Evolutionary conservation across 2,329 filamentous ascomycete genomes (phyloP).

Genomic region (Botrytis fragariae): DNA sequence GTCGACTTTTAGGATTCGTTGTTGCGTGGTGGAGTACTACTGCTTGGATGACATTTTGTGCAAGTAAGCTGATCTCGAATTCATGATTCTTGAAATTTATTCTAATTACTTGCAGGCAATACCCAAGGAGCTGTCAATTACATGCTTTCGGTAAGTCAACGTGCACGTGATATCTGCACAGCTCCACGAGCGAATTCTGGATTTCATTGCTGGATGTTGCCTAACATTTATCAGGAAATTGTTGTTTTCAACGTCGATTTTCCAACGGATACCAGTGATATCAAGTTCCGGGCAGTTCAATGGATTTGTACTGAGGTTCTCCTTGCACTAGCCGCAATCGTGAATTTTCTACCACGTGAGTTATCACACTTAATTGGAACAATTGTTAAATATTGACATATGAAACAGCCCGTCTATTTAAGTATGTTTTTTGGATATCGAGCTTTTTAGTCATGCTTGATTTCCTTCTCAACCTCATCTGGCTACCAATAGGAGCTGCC

Average conservation of each 20-base stretch:
- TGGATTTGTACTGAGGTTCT: constrained; percentile 24
- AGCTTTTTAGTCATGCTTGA: constrained; percentile 23
- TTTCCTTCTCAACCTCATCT: constrained; percentile 25
- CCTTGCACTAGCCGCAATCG: constrained; percentile 22
- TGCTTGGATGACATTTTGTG: constrained; percentile 26
- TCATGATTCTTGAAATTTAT: neutral
- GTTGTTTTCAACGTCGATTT: constrained; percentile 25
- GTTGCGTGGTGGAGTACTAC: constrained; percentile 25
- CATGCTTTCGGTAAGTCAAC: constrained; percentile 22
- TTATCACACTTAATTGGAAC: neutral
- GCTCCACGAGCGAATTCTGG: neutral
- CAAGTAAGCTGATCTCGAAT: constrained; percentile 11
- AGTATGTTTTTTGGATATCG: constrained; percentile 24
- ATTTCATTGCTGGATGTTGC: neutral
- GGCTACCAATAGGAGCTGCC: constrained; percentile 23
- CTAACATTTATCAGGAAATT: constrained; percentile 19
- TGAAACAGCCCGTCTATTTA: constrained; percentile 19
- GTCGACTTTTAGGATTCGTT: constrained; percentile 23
- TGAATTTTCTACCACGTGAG: constrained; percentile 25
- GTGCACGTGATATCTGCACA: constrained; percentile 7
- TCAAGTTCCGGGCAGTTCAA: constrained; percentile 24
- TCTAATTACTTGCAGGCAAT: constrained; percentile 21
- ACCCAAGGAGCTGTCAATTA: constrained; percentile 26
- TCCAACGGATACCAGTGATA: constrained; percentile 20
- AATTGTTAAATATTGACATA: neutral